Base-by-base conservation (phyloP, 345 rosid genomes). In the Ceriops zippeliana region DNA sequence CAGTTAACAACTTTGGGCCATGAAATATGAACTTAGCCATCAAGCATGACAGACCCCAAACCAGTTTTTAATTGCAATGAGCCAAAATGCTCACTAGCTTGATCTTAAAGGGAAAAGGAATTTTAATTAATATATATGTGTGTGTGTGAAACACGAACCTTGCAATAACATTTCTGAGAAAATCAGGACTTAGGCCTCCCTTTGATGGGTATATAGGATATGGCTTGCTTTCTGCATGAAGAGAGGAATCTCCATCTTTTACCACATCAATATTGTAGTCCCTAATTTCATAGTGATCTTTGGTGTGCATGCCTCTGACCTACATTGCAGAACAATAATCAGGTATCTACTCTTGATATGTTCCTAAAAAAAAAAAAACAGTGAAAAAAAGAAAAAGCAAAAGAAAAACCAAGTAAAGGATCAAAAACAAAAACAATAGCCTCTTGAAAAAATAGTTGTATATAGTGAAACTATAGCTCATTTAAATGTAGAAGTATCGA, bases 181-280 rank as follows among this genome's bases (percentile, higher is more conserved):
- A 81, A 70, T 78, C 76, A 53, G 97, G 85, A 67, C 80, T 83
- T 81, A 87, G 73, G 74, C 91, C 91, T 71, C 99, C 96, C 83
- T 91, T 95, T 61, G 96, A 87, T 68, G 97, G 96, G 82, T 95
- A 91, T 63, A 95, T 95, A 71, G 96, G 96, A 83, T 89, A 90
- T 32, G 96, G 96, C 81, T 86, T 89, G 77, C 76, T 87, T 66
- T 81, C 84, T 60, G 75, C 69, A 61, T 61, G 75, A 76, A 75
- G 74, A 73, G 86, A 84, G 58, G 89, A 78, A 71, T 82, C 91
- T 1, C 81, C 80, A 87, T 88, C 93, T 77, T 86, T 81, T 68
- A 95, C 81, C 76, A 85, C 80, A 73, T 91, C 93, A 65, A 91
- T 91, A 73, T 77, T 78, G 73, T 91, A 95, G 58, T 91, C 96